A percentile compares a stretch with the other conserved stretches of the same genome.
Evolutionary conservation across 73 alveolate genomes (phyloP).

Genomic region (Uronychia setigera): DNA sequence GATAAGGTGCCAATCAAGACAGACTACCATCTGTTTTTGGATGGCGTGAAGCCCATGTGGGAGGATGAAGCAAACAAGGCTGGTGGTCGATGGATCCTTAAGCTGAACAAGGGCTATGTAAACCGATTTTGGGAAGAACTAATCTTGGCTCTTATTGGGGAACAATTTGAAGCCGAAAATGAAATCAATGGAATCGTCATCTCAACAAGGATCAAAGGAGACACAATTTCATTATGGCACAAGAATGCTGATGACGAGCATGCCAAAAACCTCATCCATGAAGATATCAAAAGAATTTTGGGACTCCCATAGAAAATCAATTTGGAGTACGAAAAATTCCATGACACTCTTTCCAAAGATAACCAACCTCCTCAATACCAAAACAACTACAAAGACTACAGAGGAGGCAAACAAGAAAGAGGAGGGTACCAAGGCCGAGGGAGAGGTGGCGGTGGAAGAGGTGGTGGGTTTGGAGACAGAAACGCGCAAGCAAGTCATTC

Average conservation of each 20-base stretch:
- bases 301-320: not conserved
- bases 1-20: conserved; percentile 77
- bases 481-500: too few species aligned
- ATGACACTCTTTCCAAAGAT: not conserved
- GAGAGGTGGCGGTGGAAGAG: too few species aligned
- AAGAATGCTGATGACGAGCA: conserved; percentile 40
- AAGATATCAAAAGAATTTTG: not conserved
- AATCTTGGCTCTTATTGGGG: conserved; percentile 76
- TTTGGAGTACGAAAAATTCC: not conserved
- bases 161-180: conserved; percentile 68
- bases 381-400: not conserved
- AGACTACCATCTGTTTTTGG: conserved; percentile 75
- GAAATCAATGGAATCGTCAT: conserved; percentile 76
- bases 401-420: too few species aligned
- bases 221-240: conserved; percentile 58
- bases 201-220: conserved; percentile 41
- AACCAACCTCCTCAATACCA: not conserved
- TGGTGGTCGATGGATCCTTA: conserved; percentile 86
- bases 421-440: too few species aligned
- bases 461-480: too few species aligned
- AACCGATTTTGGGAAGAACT: conserved; percentile 90
- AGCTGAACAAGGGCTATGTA: conserved; percentile 75
- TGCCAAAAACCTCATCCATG: not conserved
- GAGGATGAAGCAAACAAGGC: conserved; percentile 87
- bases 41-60: conserved; percentile 87